Conservation (phyloP, 2,329 filamentous ascomycete species). For the Cladophialophora bantiana region DNA sequence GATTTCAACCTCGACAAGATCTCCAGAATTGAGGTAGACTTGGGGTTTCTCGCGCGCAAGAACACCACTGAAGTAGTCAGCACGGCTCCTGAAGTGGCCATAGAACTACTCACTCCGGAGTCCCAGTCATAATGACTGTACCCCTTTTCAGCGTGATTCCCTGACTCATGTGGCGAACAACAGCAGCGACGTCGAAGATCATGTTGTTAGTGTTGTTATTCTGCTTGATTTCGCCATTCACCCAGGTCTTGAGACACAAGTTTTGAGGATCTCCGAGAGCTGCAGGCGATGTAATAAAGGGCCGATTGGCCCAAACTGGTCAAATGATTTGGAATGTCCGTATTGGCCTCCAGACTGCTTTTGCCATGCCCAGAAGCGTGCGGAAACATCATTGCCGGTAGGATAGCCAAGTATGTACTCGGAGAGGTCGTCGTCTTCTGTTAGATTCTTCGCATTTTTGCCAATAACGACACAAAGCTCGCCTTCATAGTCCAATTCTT, state of each 20-base stretch:
- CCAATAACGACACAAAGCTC: slow-evolving; percentile 48
- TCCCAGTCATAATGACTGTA: slow-evolving; percentile 51
- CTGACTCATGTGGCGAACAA: slow-evolving; percentile 45
- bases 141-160: slow-evolving; percentile 48
- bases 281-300: slow-evolving; percentile 47
- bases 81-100: too few species aligned
- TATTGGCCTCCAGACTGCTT: slow-evolving; percentile 45
- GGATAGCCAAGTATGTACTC: slow-evolving; percentile 50
- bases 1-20: slow-evolving; percentile 2
- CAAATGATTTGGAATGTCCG: slow-evolving; percentile 49
- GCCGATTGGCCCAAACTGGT: slow-evolving; percentile 53
- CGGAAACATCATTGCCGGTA: slow-evolving; percentile 49
- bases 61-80: slow-evolving; percentile 7
- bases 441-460: slow-evolving; percentile 43
- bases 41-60: background rate
- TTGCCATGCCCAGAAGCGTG: slow-evolving; percentile 47
- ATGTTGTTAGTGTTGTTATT: slow-evolving; percentile 46
- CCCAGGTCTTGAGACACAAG: slow-evolving; percentile 43
- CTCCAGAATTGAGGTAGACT: background rate
- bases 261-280: slow-evolving; percentile 47
- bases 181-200: slow-evolving; percentile 47
- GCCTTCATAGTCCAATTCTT: slow-evolving; percentile 49
- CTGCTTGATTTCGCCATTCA: slow-evolving; percentile 48
- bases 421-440: slow-evolving; percentile 43
- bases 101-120: slow-evolving; percentile 36